Evolutionary conservation across 768 basidiomycete species (phyloP).

Genomic region (Suillus americanus): DNA sequence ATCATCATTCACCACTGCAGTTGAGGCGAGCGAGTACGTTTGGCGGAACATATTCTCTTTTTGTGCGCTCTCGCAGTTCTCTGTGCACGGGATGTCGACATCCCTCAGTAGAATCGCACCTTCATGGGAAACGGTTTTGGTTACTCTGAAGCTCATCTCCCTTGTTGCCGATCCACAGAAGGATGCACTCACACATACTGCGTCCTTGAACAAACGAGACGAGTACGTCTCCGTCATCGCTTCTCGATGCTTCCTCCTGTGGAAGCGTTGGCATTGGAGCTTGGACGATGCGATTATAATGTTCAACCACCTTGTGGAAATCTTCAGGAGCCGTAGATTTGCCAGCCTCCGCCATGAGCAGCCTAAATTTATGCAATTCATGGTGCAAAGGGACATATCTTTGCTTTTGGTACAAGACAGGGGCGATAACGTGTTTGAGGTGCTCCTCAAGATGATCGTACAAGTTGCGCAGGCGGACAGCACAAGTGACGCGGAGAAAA

Average conservation of each 20-base stretch:
- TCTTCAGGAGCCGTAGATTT: slow-evolving; percentile 79
- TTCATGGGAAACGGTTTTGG: slow-evolving; percentile 65
- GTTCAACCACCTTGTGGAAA: slow-evolving; percentile 62
- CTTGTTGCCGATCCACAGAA: slow-evolving; percentile 46
- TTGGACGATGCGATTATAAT: slow-evolving; percentile 55
- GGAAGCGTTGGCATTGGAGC: slow-evolving; percentile 75
- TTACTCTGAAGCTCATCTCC: slow-evolving; percentile 59
- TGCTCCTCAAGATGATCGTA: slow-evolving; percentile 82
- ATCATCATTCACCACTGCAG: slow-evolving; percentile 28
- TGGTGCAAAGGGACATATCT: slow-evolving; percentile 52
- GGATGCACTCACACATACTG: slow-evolving; percentile 38
- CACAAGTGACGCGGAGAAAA: slow-evolving; percentile 29
- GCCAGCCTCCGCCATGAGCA: slow-evolving; percentile 63
- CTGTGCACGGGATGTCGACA: slow-evolving; percentile 46
- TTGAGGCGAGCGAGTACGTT: slow-evolving; percentile 60
- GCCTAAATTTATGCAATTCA: slow-evolving; percentile 71
- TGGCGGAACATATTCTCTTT: slow-evolving; percentile 73
- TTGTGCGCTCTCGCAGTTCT: slow-evolving; percentile 80
- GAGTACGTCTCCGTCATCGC: slow-evolving; percentile 69
- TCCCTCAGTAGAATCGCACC: slow-evolving; percentile 43
- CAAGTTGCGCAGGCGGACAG: slow-evolving; percentile 46
- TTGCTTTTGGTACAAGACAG: slow-evolving; percentile 50
- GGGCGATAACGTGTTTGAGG: slow-evolving; percentile 70
- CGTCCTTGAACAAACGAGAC: slow-evolving; percentile 56
- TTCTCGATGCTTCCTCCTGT: slow-evolving; percentile 72